Evolutionary conservation across 2,329 filamentous ascomycete species (phyloP), one percentile per base, ranked within the genome.

Genomic region (Atkinsonella hypoxylon): DNA sequence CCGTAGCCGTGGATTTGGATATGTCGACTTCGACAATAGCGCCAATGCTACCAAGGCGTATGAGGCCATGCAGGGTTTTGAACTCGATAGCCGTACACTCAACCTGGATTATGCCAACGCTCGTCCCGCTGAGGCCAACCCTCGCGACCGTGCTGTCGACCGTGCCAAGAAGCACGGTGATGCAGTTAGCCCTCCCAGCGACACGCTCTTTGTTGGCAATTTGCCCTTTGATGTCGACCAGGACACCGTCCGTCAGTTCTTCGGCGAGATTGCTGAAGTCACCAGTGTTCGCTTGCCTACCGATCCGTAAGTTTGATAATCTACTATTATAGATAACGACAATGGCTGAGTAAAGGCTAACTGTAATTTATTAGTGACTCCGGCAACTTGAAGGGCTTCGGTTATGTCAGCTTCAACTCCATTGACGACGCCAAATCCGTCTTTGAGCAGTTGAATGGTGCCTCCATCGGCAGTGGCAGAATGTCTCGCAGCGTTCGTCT

Each of bases 141-240:
- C 67, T 45, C 69, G 73, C 55, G 71, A 74, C 54, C 81, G 84
- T 56, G 80, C 82, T 57, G 72, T 75, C 59, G 77, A 85, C 57
- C 81, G 83, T 45, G 80, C 82, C 58, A 68, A 74, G 66, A 77
- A 79, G 64, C 91, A 83, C 66, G 90, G 90, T 57, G 90, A 96
- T 68, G 76, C 79, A 59, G 74, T 83, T 64, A 90, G 85, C 74
- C 79, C 86, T 55, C 84, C 87, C 66, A 87, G 82, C 65, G 85
- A 90, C 58, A 96, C 90, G 41, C 78, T 96, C 53, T 96, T 93
- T 70, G 82, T 95, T 58, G 90, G 89, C 62, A 96, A 96, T 77
- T 74, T 96, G 58, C 83, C 87, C 47, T 96, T 94, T 71, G 82
- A 87, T 57, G 82, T 83, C 61, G 82, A 85, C 62, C 86, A 94